Evolutionary conservation across 2,329 filamentous ascomycete species (phyloP).

Genomic region (Akanthomyces muscarius): DNA sequence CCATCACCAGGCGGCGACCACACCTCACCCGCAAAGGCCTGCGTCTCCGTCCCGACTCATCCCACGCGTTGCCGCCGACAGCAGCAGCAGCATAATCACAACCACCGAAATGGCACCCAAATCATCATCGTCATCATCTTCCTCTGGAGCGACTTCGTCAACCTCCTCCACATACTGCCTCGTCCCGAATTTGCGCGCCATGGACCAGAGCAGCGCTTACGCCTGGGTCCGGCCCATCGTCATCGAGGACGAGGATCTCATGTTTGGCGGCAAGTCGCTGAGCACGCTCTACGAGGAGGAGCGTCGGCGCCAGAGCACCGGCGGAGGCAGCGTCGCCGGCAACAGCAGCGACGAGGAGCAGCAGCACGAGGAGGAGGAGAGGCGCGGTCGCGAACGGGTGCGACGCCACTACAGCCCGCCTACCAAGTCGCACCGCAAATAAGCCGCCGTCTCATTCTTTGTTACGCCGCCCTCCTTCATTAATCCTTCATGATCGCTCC

Average conservation of each 20-base stretch:
- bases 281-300: conserved; percentile 60
- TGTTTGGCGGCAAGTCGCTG: conserved; percentile 57
- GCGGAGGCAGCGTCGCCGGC: conserved; percentile 34
- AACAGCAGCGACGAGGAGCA: conserved; percentile 26
- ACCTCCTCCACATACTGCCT: conserved; percentile 23
- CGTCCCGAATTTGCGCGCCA: conserved; percentile 31
- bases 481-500: neutral
- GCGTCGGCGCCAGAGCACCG: conserved; percentile 40
- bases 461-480: neutral
- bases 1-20: neutral
- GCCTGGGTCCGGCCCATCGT: conserved; percentile 52
- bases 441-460: conserved; percentile 17
- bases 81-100: neutral
- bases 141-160: neutral
- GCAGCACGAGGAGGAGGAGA: conserved; percentile 29
- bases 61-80: neutral
- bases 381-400: conserved; percentile 37
- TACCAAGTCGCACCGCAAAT: conserved; percentile 31
- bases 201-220: conserved; percentile 30
- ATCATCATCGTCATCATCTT: neutral
- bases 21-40: neutral
- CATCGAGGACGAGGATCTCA: conserved; percentile 59
- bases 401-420: conserved; percentile 28
- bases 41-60: neutral
- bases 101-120: conserved; percentile 11